Conservation (phyloP, 1,139 yeast genomes). For the Nakaseomyces bracarensis region DNA sequence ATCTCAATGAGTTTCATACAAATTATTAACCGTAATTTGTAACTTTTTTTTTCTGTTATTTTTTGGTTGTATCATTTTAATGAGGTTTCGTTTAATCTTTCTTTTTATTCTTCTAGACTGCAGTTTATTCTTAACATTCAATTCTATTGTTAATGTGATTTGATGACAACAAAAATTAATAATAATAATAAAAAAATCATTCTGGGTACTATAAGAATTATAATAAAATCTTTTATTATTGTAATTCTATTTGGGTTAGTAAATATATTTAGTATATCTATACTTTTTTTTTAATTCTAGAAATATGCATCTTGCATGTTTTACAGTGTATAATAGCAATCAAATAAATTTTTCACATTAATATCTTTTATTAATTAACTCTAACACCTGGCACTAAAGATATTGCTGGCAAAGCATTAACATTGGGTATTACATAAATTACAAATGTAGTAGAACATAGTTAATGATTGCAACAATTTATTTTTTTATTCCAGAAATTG, state of each 20-base stretch:
- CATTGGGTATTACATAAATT: too few species aligned
- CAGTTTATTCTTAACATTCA: conserved; percentile 1
- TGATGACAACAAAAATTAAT: conserved; percentile 1
- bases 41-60: neutral
- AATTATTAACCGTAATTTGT: neutral
- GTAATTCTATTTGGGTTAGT: conserved; percentile 1
- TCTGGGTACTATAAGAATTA: conserved; percentile 2
- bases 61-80: neutral
- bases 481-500: too few species aligned
- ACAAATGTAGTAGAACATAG: too few species aligned
- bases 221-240: neutral
- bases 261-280: conserved; percentile 1
- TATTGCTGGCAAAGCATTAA: too few species aligned
- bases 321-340: conserved; percentile 3
- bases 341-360: neutral
- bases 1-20: neutral
- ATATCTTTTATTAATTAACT: too few species aligned
- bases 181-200: neutral
- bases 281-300: neutral
- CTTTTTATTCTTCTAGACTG: neutral
- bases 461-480: too few species aligned
- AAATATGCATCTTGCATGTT: neutral
- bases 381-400: too few species aligned
- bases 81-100: neutral
- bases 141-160: conserved; percentile 5